A percentile compares a stretch with the other conserved stretches of the same genome.
Conservation (phyloP, 169 alveolate genomes). For the Plasmodium yoelii region DNA sequence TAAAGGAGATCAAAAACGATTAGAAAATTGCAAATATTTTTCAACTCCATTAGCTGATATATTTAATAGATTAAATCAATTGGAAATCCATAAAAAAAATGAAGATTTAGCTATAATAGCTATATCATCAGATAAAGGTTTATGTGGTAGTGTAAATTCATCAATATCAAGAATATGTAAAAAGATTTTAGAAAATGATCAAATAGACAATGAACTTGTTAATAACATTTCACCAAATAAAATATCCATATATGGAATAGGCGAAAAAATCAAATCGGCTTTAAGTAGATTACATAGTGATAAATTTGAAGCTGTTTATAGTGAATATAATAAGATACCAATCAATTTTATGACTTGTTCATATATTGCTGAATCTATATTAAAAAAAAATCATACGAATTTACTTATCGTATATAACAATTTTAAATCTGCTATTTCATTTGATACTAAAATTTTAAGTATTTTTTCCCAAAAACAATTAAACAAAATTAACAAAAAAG, state of each 20-base stretch:
- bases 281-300: conserved; percentile 80
- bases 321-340: conserved; percentile 60
- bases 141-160: conserved; percentile 90
- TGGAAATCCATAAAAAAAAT: conserved; percentile 49
- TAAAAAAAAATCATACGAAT: conserved; percentile 85
- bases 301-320: conserved; percentile 75
- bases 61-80: conserved; percentile 45
- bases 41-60: conserved; percentile 71
- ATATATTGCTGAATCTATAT: conserved; percentile 63
- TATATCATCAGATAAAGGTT: conserved; percentile 86
- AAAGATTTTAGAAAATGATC: conserved; percentile 37
- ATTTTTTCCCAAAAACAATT: conserved; percentile 81
- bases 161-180: conserved; percentile 82
- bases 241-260: conserved; percentile 79
- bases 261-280: conserved; percentile 82
- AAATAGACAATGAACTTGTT: conserved; percentile 30
- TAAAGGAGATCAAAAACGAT: conserved; percentile 90
- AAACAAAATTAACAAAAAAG: conserved; percentile 82
- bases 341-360: conserved; percentile 57
- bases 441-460: conserved; percentile 85
- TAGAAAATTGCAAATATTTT: conserved; percentile 82
- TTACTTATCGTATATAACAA: conserved; percentile 85
- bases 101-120: conserved; percentile 45
- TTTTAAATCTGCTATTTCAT: conserved; percentile 89
- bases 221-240: conserved; percentile 55